Percentiles rank a stretch among this genome's conserved stretches.
These are phyloP conservation scores for Capronia epimyces DNA, from an alignment of 2,329 filamentous ascomycete genomes.

Conservation along the genomic window DNA sequence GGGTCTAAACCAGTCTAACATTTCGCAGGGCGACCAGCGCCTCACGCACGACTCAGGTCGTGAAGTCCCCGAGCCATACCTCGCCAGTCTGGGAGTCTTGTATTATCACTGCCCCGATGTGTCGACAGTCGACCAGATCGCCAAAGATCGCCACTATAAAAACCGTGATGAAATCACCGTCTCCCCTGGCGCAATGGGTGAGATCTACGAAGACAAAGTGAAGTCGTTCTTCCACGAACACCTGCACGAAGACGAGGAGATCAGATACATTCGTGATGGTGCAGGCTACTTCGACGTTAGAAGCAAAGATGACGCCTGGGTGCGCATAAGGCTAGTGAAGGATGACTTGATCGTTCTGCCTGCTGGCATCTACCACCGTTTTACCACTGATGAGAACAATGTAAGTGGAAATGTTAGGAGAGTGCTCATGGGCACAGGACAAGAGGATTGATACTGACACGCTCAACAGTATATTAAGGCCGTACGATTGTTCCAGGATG, in stretches of 20 bases:
- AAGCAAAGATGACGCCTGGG: slow-evolving; percentile 76
- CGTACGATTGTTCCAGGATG: slow-evolving; percentile 95
- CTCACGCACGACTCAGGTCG: slow-evolving; percentile 80
- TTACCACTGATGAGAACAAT: slow-evolving; percentile 87
- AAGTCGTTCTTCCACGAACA: slow-evolving; percentile 93
- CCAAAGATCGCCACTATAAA: slow-evolving; percentile 72
- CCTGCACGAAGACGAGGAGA: slow-evolving; percentile 97
- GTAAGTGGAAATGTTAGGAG: slow-evolving; percentile 61
- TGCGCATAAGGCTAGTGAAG: slow-evolving; percentile 78
- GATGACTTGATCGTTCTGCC: slow-evolving; percentile 88
- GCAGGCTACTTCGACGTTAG: slow-evolving; percentile 91
- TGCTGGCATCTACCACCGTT: slow-evolving; percentile 92
- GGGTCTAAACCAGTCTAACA: neutral
- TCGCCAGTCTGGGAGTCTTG: slow-evolving; percentile 70
- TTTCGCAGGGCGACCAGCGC: slow-evolving; percentile 79
- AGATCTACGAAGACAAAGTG: slow-evolving; percentile 85
- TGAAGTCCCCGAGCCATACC: slow-evolving; percentile 57
- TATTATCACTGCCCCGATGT: slow-evolving; percentile 66
- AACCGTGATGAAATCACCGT: slow-evolving; percentile 93
- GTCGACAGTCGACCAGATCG: slow-evolving; percentile 66
- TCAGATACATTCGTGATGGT: slow-evolving; percentile 85
- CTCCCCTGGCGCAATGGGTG: slow-evolving; percentile 78
- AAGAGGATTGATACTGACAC: slow-evolving; percentile 14
- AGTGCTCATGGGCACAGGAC: too few relatives aligned
- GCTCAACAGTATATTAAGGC: slow-evolving; percentile 75